Conservation (phyloP, 148 eudicot genomes). For the Vaccinium myrtillus region DNA sequence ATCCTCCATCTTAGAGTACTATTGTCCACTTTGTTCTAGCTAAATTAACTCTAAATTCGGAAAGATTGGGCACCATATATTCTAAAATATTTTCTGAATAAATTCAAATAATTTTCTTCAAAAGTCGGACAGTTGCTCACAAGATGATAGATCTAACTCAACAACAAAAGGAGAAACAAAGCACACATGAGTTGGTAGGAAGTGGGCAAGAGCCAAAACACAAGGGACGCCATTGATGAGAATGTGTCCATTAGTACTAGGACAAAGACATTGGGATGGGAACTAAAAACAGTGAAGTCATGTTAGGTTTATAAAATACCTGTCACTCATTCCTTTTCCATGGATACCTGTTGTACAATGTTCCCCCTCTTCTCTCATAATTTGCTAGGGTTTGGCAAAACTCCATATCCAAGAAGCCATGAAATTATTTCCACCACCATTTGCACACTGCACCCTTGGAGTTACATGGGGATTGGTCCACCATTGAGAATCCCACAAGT, state of each 20-base stretch:
- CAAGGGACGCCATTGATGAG: neutral
- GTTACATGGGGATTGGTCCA: slow-evolving; percentile 15
- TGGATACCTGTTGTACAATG: neutral
- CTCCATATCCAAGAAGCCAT: slow-evolving; percentile 27
- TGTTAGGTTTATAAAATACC: neutral
- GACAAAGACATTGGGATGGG: slow-evolving; percentile 11
- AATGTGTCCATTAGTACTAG: neutral
- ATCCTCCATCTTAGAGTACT: too few species aligned
- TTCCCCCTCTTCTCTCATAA: neutral
- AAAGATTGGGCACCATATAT: too few species aligned
- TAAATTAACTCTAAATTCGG: too few species aligned
- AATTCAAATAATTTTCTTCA: neutral
- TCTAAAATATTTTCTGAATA: too few species aligned
- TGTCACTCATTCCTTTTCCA: neutral
- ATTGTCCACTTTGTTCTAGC: too few species aligned
- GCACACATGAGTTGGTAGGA: neutral
- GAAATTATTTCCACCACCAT: slow-evolving; percentile 1
- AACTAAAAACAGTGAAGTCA: neutral
- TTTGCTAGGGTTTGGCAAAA: slow-evolving; percentile 17
- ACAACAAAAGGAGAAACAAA: neutral
- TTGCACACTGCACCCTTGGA: slow-evolving; percentile 14
- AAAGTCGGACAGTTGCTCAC: neutral
- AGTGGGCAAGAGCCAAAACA: neutral
- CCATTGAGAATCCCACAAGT: slow-evolving; percentile 12
- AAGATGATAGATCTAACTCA: neutral